Evolutionary conservation across 169 alveolate genomes (phyloP).

Genomic region (Babesia bigemina): DNA sequence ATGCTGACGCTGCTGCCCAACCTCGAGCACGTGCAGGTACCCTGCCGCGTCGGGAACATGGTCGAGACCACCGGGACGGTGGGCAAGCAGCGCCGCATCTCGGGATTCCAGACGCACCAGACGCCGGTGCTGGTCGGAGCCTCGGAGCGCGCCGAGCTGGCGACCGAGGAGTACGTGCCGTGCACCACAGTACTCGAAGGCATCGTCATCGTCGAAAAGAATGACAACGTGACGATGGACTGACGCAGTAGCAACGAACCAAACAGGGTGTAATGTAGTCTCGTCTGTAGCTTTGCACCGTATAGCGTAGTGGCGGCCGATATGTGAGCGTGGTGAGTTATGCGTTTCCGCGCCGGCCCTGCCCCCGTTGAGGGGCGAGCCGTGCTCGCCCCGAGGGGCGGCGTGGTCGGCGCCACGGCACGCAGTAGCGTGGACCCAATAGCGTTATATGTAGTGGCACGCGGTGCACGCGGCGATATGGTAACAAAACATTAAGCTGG

Average conservation of each 20-base stretch:
- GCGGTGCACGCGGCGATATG: no score
- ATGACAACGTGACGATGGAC: constrained; percentile 23
- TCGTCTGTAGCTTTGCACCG: background rate
- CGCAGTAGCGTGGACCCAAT: no score
- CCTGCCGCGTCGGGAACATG: constrained; percentile 87
- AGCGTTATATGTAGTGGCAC: no score
- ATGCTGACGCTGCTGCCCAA: constrained; percentile 86
- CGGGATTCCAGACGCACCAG: constrained; percentile 98
- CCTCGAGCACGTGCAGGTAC: constrained; percentile 88
- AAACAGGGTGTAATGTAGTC: background rate
- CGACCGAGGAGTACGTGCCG: constrained; percentile 78
- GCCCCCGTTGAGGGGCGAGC: no score
- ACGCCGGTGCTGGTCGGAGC: constrained; percentile 95
- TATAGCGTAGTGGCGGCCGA: background rate
- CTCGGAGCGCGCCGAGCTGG: constrained; percentile 93
- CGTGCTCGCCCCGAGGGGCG: no score
- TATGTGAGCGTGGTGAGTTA: background rate
- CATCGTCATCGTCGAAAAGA: constrained; percentile 55
- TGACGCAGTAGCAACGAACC: background rate
- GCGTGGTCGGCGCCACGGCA: no score
- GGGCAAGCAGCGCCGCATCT: constrained; percentile 95
- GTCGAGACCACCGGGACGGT: constrained; percentile 97
- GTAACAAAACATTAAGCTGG: no score
- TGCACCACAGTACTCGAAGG: constrained; percentile 63
- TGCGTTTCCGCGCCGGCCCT: no score